A percentile compares a stretch with the other conserved stretches of the same genome.
Conservation (phyloP, 2,329 filamentous ascomycete species). For the Phialophora tarda region DNA sequence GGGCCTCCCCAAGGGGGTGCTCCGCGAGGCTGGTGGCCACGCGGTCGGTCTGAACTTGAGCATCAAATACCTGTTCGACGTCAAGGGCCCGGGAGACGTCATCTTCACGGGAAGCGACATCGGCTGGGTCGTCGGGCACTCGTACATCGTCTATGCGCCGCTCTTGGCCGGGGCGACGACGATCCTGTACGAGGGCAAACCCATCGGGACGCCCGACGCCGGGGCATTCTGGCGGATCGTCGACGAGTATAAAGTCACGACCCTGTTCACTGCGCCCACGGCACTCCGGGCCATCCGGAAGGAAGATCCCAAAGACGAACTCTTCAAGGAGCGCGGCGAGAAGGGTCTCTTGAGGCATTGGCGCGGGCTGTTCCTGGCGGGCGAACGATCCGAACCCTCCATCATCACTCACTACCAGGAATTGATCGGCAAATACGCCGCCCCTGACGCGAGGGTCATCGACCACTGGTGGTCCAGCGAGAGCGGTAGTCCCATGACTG, state of each 20-base stretch:
- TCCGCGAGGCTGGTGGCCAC: constrained; percentile 83
- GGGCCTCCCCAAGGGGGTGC: constrained; percentile 79
- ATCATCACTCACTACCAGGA: constrained; percentile 82
- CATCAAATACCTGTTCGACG: constrained; percentile 80
- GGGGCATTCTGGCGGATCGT: constrained; percentile 87
- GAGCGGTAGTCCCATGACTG: constrained; percentile 71
- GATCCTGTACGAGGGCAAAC: constrained; percentile 92
- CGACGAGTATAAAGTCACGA: constrained; percentile 80
- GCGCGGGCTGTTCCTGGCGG: constrained; percentile 80
- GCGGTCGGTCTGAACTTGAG: constrained; percentile 83
- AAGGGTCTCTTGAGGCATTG: constrained; percentile 74
- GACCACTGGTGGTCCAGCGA: constrained; percentile 80
- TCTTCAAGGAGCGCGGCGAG: constrained; percentile 67
- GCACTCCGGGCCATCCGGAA: constrained; percentile 85
- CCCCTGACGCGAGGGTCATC: constrained; percentile 65
- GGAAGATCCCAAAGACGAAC: constrained; percentile 76
- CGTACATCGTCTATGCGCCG: constrained; percentile 88
- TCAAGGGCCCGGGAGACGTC: constrained; percentile 83
- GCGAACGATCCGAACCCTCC: constrained; percentile 85
- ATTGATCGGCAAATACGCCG: constrained; percentile 70
- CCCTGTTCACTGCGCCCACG: constrained; percentile 84
- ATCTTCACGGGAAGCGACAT: constrained; percentile 83
- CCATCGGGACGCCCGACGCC: constrained; percentile 84
- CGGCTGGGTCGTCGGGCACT: constrained; percentile 84
- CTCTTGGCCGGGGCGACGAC: constrained; percentile 84